These are phyloP conservation scores for Prunus padus DNA, from an alignment of 306 rosid species.

Conservation along the genomic window DNA sequence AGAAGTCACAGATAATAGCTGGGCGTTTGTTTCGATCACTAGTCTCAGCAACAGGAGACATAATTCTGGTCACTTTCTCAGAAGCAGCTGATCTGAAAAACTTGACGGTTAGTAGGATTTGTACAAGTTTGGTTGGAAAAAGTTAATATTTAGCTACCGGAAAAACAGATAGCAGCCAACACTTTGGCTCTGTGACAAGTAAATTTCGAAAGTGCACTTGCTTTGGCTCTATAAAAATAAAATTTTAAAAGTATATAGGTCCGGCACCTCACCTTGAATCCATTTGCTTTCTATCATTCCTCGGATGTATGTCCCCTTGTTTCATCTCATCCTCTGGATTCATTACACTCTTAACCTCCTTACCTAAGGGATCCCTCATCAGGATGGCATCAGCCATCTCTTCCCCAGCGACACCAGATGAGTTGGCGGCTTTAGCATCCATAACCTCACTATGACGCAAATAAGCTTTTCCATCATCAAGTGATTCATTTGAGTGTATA, in stretches of 20 bases:
- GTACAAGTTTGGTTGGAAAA: conserved; percentile 27
- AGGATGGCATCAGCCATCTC: conserved; percentile 30
- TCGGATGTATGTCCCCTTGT: conserved; percentile 39
- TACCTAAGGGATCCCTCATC: conserved; percentile 18
- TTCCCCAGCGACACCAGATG: conserved; percentile 37
- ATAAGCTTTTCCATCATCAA: conserved; percentile 29
- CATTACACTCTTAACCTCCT: conserved; percentile 28
- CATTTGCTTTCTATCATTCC: conserved; percentile 38
- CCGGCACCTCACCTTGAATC: conserved; percentile 56
- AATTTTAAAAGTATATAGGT: conserved; percentile 21
- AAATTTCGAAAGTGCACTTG: conserved; percentile 19
- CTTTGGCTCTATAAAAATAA: conserved; percentile 19
- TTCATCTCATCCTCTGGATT: conserved; percentile 29
- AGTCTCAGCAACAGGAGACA: conserved; percentile 53
- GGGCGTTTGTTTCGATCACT: conserved; percentile 52
- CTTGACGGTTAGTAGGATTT: conserved; percentile 37
- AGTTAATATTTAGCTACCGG: conserved; percentile 27
- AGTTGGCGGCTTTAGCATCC: conserved; percentile 31
- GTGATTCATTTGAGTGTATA: conserved; percentile 22
- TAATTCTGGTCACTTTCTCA: conserved; percentile 40
- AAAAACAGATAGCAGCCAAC: conserved; percentile 23
- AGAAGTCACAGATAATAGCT: conserved; percentile 62
- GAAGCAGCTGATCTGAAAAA: conserved; percentile 50
- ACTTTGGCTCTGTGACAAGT: conserved; percentile 18
- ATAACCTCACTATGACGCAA: conserved; percentile 31